Percentiles rank a stretch among this genome's conserved stretches.
These are phyloP conservation scores for Diaporthe sp. DNA, from an alignment of 2,329 filamentous ascomycete species.

Conservation along the genomic window DNA sequence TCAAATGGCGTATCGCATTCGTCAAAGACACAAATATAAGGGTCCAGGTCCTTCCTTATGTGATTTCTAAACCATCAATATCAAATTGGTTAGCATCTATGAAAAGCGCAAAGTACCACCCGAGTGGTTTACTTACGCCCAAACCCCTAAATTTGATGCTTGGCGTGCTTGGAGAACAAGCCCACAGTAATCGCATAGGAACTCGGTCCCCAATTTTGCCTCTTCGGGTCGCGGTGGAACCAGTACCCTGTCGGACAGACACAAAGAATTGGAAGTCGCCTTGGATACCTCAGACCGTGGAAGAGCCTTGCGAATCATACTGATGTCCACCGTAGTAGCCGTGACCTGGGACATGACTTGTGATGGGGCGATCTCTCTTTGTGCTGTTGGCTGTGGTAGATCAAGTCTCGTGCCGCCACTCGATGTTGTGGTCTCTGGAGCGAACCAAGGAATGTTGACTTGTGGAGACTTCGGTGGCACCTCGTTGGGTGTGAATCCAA, in stretches of 20 bases:
- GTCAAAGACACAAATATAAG: neutral
- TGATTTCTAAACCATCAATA: neutral
- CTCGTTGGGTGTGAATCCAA: too few relatives aligned
- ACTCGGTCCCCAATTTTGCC: neutral
- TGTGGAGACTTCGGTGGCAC: too few relatives aligned
- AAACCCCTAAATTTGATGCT: neutral
- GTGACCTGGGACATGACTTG: neutral
- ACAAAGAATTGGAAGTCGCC: neutral
- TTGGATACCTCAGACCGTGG: neutral
- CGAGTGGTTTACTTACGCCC: neutral
- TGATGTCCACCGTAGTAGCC: neutral
- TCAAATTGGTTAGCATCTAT: too few relatives aligned
- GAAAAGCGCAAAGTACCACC: too few relatives aligned
- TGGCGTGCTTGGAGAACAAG: neutral
- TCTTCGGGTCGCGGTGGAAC: neutral
- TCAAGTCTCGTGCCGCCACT: fast-evolving
- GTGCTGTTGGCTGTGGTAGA: neutral
- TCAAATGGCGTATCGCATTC: neutral
- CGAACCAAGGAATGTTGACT: too few relatives aligned
- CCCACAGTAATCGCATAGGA: neutral
- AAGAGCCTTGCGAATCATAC: neutral
- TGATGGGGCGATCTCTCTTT: neutral
- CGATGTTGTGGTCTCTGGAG: neutral
- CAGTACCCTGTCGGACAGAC: neutral
- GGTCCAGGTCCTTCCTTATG: neutral